Evolutionary conservation across 139 green algal genomes (phyloP).

Genomic region (Bryopsis sp.): DNA sequence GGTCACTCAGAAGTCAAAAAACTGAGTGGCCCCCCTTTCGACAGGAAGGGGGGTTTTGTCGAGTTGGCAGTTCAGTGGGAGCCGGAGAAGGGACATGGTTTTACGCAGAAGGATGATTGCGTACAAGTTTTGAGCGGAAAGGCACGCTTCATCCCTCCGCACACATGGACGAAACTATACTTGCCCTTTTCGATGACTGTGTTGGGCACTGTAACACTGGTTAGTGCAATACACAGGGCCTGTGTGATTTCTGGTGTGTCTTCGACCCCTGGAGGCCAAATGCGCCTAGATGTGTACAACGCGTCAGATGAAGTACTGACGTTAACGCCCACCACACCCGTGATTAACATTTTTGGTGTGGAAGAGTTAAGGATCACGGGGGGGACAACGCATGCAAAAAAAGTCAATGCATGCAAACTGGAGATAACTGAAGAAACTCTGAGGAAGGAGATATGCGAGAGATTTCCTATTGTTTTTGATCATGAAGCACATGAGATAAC

Average conservation of each 20-base stretch:
- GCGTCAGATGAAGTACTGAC: background rate
- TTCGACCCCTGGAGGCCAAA: background rate
- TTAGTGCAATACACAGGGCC: background rate
- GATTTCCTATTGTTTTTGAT: no score
- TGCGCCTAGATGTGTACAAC: slow-evolving; percentile 13
- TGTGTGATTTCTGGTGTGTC: background rate
- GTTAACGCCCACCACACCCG: background rate
- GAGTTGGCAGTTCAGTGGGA: no score
- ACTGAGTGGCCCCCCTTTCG: slow-evolving; percentile 1
- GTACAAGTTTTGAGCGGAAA: slow-evolving; percentile 2
- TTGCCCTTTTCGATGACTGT: slow-evolving; percentile 8
- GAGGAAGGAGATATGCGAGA: no score
- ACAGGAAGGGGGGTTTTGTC: background rate
- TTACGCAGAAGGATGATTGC: background rate
- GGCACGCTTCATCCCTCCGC: background rate
- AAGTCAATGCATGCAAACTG: no score
- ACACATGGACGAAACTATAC: background rate
- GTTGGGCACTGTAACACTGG: background rate
- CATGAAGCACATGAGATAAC: no score
- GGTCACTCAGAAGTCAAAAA: background rate
- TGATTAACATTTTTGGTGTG: background rate
- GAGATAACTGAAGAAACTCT: no score
- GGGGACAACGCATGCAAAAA: background rate
- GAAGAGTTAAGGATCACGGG: background rate
- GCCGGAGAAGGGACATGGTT: background rate